phyloP scores from a whole-genome alignment of 192 early-diverging fungal genomes.

The Rhizoclosmatium globosum region DNA sequence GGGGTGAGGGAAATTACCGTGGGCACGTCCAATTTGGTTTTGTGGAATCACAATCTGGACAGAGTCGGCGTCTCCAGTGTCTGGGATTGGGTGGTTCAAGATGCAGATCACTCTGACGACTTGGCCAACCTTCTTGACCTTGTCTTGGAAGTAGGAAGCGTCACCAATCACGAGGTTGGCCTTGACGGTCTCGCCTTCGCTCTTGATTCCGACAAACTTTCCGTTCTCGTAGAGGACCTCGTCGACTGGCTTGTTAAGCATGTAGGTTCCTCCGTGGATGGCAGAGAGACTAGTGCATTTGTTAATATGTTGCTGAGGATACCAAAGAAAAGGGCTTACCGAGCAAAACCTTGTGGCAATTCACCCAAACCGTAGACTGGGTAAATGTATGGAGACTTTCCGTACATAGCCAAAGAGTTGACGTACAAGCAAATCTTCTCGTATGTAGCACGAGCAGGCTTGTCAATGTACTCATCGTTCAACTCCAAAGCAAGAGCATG shows the following conservation, averaged over 20 bases:
- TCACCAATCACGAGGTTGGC: conserved; percentile 93
- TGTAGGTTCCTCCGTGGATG: conserved; percentile 99
- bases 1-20: conserved; percentile 56
- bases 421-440: conserved; percentile 92
- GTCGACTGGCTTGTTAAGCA: conserved; percentile 92
- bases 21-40: conserved; percentile 89
- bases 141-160: conserved; percentile 87
- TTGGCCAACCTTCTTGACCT: conserved; percentile 80
- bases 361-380: conserved; percentile 97
- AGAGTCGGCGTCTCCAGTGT: conserved; percentile 84
- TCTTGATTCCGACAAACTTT: conserved; percentile 86
- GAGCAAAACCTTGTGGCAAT: conserved; percentile 96
- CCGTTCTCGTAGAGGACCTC: conserved; percentile 88
- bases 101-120: conserved; percentile 97
- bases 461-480: conserved; percentile 76
- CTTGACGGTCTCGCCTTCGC: conserved; percentile 82
- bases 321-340: conserved; percentile 32
- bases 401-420: conserved; percentile 89
- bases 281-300: conserved; percentile 78
- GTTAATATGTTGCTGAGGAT: neutral
- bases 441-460: conserved; percentile 84
- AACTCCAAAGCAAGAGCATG: conserved; percentile 96
- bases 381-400: conserved; percentile 98
- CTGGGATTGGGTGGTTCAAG: conserved; percentile 89
- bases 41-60: conserved; percentile 98